Evolutionary conservation across 352 stramenopile species (phyloP), one percentile per base, ranked within the genome.

Genomic region (Lagenidium giganteum): DNA sequence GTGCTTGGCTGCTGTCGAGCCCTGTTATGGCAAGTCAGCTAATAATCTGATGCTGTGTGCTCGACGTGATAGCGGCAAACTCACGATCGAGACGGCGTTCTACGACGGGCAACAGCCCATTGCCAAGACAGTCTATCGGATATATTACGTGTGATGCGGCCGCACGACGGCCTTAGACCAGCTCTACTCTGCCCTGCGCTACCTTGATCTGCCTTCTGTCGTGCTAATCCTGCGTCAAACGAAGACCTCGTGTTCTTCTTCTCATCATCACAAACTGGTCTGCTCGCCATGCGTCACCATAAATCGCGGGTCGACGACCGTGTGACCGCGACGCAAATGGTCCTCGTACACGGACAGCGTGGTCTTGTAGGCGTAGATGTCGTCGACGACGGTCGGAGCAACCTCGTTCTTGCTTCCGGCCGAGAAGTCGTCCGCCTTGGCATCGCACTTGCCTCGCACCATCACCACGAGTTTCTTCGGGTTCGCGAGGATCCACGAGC

Each of bases 1-100:
- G n/a, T n/a, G n/a, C n/a, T n/a, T 40, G 42, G 11, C 37, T n/a
- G n/a, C n/a, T n/a, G n/a, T n/a, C n/a, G n/a, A n/a, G n/a, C n/a
- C n/a, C n/a, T n/a, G n/a, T n/a, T n/a, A n/a, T n/a, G n/a, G n/a
- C n/a, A n/a, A n/a, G n/a, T n/a, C n/a, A n/a, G n/a, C n/a, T n/a
- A n/a, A n/a, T n/a, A n/a, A 39, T 32, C 2, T 24, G 1, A 34
- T 25, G 18, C 25, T n/a, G n/a, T n/a, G n/a, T n/a, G n/a, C n/a
- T n/a, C n/a, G n/a, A n/a, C n/a, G n/a, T n/a, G n/a, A n/a, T n/a
- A 91, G 69, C 25, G 91, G 87, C 14, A 87, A 96, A 37, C 65
- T 97, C 27, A 92, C 78, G 30, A 96, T 98, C 38, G 91, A 97
- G 54, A 98, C 90, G 7, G 81, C 62, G 16, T 97, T 98, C 58